Evolutionary conservation across 1,139 yeast species (phyloP), one percentile per base, ranked within the genome.

Genomic region (Saccharomycopsis crataegensis): DNA sequence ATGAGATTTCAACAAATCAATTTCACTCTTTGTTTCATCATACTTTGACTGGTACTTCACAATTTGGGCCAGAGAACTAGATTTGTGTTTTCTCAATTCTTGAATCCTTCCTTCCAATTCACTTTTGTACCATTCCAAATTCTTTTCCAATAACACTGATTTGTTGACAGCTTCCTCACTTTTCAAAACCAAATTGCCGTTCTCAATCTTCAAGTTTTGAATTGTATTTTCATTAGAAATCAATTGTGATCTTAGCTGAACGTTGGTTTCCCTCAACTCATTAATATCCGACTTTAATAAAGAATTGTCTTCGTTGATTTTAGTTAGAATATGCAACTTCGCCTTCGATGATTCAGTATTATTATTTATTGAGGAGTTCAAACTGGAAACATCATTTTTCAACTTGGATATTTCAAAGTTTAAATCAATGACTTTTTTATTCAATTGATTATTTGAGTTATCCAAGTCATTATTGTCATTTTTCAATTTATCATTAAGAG

Each of bases 41-140:
- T 73, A 64, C 32, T 74, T 67, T 3, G 43, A 36, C 31, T 52
- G 51, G 4, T 52, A 9, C 9, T 61, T 59, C 8, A 66, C 58
- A 8, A 60, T 55, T 8, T 65, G 64, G 40, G 64, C 56, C 7
- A 67, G 56, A 16, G 65, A 65, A 36, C 66, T 65, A 8, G 62
- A 61, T 46, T 67, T 62, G 4, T 69, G 58, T 17, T 43, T 36
- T 40, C 33, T 46, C n/a, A 48, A 6, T 50, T 68, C 69, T 12
- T 58, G 54, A 8, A 60, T 59, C 46, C 61, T 65, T 8, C 54
- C 53, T 22, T 62, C 61, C 58, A 80, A 67, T 59, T 79, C 83
- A 2, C 63, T 61, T 60, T 79, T 80, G 61, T 68, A 79, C 83
- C 83, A 79, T 6, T 64, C 61, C 5, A 63, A 72, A 17, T 70